Evolutionary conservation across 768 basidiomycete genomes (phyloP).

Genomic region (Naganishia onofrii): DNA sequence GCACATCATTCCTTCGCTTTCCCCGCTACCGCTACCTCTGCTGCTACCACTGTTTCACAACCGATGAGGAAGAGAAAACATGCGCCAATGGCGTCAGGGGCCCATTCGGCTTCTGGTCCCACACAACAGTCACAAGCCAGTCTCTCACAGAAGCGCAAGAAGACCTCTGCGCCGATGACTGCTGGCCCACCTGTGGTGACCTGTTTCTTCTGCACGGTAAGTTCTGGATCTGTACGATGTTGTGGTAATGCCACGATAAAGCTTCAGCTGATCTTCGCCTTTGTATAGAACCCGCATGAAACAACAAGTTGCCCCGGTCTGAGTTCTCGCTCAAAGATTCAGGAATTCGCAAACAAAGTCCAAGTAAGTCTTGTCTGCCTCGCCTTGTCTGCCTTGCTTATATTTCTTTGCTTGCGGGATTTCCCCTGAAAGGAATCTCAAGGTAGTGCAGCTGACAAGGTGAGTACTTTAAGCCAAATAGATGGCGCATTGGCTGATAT

Average conservation of each 20-base stretch:
- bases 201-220: constrained; percentile 18
- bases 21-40: neutral
- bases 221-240: neutral
- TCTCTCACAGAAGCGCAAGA: neutral
- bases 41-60: neutral
- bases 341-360: constrained; percentile 10
- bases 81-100: too few relatives aligned
- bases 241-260: too few relatives aligned
- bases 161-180: neutral
- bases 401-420: too few relatives aligned
- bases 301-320: constrained; percentile 10
- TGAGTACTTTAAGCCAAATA: neutral
- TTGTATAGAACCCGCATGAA: neutral
- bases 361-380: neutral
- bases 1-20: neutral
- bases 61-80: neutral
- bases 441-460: constrained; percentile 9
- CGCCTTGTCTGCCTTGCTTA: neutral
- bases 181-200: neutral
- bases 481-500: neutral
- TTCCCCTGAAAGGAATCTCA: neutral
- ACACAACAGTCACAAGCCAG: neutral
- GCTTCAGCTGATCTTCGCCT: neutral
- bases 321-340: neutral
- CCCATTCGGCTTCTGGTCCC: too few relatives aligned